Base-by-base conservation (phyloP, 2,329 filamentous ascomycete genomes). In the Biscogniauxia marginata region DNA sequence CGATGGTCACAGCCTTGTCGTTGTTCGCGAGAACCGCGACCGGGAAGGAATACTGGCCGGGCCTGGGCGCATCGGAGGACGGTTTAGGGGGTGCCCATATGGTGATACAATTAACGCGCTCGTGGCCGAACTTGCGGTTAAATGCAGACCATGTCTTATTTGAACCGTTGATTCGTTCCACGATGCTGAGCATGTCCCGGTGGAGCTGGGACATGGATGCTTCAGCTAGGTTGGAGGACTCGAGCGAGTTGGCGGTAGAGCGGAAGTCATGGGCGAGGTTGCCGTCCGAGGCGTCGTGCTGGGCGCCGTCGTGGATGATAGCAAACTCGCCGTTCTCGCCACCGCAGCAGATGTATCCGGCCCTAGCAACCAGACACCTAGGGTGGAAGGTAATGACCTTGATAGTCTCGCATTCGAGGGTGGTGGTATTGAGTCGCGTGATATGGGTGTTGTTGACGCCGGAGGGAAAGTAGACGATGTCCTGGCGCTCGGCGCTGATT, bases 271-370 rank as follows among this genome's bases (percentile, higher is more conserved):
- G 60, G 45, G 52, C 58, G 61, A 66, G 59, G 61, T 62, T 43
- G 61, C 70, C 62, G 22, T 68, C 67, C 74, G 73, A 66, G 67
- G 59, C 71, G 65, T 63, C 58, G 54, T 53, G 73, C 69, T 59
- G 62, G 52, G 64, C 70, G 49, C 65, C 65, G 25, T 78, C 77
- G 52, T 83, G 85, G 67, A 96, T 88, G 54, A 91, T 87, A 24
- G 90, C 87, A 69, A 96, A 96, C 69, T 96, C 89, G 55, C 95
- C 95, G 63, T 86, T 85, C 66, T 96, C 89, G 57, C 93, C 93
- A 48, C 93, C 95, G 48, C 93, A 90, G 66, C 91, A 96, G 39
- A 98, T 82, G 88, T 91, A 98, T 52, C 92, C 92, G 66, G 90
- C 84, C 52, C 86, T 88, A 7, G 91, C 89, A n/a, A 91, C 89